These are phyloP conservation scores for Amanita exitialis DNA, from an alignment of 768 basidiomycete species.

Conservation along the genomic window DNA sequence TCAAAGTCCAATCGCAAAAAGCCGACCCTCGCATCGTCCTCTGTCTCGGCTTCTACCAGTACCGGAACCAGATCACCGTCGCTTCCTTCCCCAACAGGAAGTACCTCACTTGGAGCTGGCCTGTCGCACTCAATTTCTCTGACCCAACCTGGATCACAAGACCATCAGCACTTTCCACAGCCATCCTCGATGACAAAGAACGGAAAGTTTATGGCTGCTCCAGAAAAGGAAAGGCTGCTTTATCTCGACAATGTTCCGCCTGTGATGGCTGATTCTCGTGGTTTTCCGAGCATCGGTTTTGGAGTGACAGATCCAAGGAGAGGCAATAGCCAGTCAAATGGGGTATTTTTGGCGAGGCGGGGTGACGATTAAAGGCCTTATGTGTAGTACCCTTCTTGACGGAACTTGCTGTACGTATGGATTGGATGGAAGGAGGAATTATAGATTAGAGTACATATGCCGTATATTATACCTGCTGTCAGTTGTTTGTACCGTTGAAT, in stretches of 20 bases:
- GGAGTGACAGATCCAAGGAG: background rate
- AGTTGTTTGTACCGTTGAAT: too few species aligned
- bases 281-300: background rate
- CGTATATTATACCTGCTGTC: too few species aligned
- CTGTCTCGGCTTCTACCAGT: background rate
- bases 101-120: background rate
- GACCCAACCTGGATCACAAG: background rate
- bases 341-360: background rate
- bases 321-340: background rate
- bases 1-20: background rate
- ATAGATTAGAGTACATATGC: too few species aligned
- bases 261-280: background rate
- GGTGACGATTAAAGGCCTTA: background rate
- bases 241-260: too few species aligned
- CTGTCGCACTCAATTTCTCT: background rate
- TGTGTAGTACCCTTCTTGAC: too few species aligned
- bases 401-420: too few species aligned
- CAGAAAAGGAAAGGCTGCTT: background rate
- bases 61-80: background rate
- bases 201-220: background rate
- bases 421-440: too few species aligned
- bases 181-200: background rate
- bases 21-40: background rate
- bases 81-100: background rate
- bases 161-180: background rate